Evolutionary conservation across 495 filamentous ascomycete species (phyloP).

Genomic region (Xylaria curta): DNA sequence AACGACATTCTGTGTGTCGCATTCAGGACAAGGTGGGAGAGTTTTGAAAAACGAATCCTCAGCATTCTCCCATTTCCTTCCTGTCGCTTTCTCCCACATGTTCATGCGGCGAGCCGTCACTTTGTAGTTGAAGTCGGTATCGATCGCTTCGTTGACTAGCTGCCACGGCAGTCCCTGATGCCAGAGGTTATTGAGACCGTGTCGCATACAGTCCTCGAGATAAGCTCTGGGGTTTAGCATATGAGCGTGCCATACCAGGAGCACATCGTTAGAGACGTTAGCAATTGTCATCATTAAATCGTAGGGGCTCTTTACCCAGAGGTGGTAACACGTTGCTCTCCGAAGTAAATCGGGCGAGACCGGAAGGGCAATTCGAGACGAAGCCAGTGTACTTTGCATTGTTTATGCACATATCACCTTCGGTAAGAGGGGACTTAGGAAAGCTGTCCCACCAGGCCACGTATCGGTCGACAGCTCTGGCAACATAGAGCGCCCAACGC

Average conservation of each 20-base stretch:
- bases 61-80: constrained; percentile 64
- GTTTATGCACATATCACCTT: constrained; percentile 39
- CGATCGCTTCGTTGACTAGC: constrained; percentile 67
- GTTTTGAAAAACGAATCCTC: constrained; percentile 56
- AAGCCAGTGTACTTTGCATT: constrained; percentile 37
- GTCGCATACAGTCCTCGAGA: constrained; percentile 77
- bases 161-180: constrained; percentile 74
- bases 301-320: constrained; percentile 40
- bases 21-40: constrained; percentile 63
- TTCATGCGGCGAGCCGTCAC: constrained; percentile 43
- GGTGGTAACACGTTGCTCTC: constrained; percentile 46
- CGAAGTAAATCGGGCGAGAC: constrained; percentile 32
- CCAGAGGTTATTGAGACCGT: constrained; percentile 66
- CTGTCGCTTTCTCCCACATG: constrained; percentile 59
- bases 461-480: constrained; percentile 76
- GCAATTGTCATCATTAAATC: not conserved
- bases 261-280: constrained; percentile 62
- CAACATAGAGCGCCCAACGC: constrained; percentile 78
- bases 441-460: constrained; percentile 69
- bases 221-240: constrained; percentile 82
- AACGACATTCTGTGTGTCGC: constrained; percentile 49
- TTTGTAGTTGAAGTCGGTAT: constrained; percentile 68
- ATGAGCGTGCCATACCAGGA: constrained; percentile 91
- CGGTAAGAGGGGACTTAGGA: constrained; percentile 38
- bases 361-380: not conserved